Evolutionary conservation across 345 rosid species (phyloP).

Genomic region (Eucalyptus marginata): DNA sequence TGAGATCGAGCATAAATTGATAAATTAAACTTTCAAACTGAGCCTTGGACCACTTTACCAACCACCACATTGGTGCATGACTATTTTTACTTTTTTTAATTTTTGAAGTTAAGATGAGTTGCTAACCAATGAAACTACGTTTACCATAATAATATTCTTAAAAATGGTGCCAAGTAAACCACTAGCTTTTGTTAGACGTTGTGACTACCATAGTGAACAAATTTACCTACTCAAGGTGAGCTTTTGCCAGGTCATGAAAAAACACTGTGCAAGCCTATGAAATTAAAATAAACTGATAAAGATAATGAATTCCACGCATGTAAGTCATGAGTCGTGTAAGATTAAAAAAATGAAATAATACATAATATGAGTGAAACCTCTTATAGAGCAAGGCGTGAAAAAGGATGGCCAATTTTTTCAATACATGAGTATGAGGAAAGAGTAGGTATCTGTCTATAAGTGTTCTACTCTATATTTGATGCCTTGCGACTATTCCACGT

Average conservation of each 20-base stretch:
- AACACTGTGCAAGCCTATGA: background rate
- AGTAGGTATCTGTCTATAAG: fast-evolving
- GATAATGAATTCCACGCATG: too few species aligned
- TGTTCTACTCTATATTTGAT: background rate
- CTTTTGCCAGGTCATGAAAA: background rate
- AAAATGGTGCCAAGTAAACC: background rate
- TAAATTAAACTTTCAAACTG: background rate
- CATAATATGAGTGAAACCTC: too few species aligned
- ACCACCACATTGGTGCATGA: too few species aligned
- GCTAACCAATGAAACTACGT: background rate
- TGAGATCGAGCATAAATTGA: background rate
- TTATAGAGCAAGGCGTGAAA: too few species aligned
- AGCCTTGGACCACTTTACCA: background rate
- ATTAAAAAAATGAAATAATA: too few species aligned
- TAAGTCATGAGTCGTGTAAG: too few species aligned
- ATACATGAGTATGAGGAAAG: background rate
- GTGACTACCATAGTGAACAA: background rate
- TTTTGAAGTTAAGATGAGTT: background rate
- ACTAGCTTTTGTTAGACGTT: background rate
- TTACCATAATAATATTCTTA: background rate
- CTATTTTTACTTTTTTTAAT: background rate
- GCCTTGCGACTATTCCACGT: fast-evolving
- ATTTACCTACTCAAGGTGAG: background rate
- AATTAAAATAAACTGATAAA: too few species aligned
- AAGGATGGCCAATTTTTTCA: fast-evolving